Evolutionary conservation across 2,329 filamentous ascomycete species (phyloP), one percentile per base, ranked within the genome.

Genomic region (Xylariales sp.): DNA sequence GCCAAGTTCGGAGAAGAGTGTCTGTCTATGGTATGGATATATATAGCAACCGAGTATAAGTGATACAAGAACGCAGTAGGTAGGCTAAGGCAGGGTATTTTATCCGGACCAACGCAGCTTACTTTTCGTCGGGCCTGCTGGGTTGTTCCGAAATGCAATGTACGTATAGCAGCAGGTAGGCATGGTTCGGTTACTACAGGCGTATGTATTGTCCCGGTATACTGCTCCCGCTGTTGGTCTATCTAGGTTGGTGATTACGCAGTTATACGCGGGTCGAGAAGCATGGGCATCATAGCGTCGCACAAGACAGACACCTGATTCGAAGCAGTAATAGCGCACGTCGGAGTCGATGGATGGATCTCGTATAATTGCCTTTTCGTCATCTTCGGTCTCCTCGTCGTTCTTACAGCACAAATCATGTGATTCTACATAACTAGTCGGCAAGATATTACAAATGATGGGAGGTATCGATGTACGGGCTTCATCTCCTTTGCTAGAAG

Each of bases 321-420:
- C 6, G 45, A 48, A 18, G n/a, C n/a, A 48, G 8, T 18, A 23
- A 48, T 23, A 9, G 18, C n/a, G n/a, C 18, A 3, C 23, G 10
- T 48, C 9, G 3, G 23, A 23, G 45, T 23, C 18, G 9, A 48
- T 18, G 7, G 3, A 23, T 48, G 8, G 18, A 14, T 36, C 28
- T 36, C 10, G 18, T 16, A 49, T 49, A 32, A 34, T 57, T 41
- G 41, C 52, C 57, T 52, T 48, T 52, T 60, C 36, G 3, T 58
- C n/a, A 46, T 48, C 10, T 32, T 60, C 2, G 43, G 5, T 28
- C 56, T 49, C 46, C 7, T 50, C 56, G 32, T 48, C 9, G 36
- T 50, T 18, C 28, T 10, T 30, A 39, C 34, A 16, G 18, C 34
- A 23, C 32, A 16, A 8, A 39, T 49, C 39, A 50, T 60, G 23